Percentiles rank a stretch among this genome's conserved stretches.
Evolutionary conservation across 176 grass and related monocot species (phyloP).

Genomic region (Aegilops tauschii): DNA sequence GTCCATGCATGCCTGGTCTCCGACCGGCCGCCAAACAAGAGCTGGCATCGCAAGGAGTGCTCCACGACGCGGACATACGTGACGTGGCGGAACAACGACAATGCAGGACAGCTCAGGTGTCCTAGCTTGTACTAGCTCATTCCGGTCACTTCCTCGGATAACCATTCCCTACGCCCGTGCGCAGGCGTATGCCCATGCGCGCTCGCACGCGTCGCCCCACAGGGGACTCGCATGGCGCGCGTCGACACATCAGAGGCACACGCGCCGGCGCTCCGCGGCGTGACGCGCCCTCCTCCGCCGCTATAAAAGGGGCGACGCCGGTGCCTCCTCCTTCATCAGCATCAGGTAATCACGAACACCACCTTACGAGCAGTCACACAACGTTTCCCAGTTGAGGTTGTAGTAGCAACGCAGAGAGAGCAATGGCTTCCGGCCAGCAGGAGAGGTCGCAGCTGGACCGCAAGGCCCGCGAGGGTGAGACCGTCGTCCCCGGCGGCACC

Average conservation of each 20-base stretch:
- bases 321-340: background rate
- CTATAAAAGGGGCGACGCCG: slow-evolving; percentile 7
- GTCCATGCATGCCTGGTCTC: background rate
- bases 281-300: background rate
- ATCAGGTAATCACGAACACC: background rate
- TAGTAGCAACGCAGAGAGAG: background rate
- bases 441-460: slow-evolving; percentile 52
- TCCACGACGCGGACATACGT: background rate
- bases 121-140: background rate
- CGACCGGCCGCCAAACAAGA: background rate
- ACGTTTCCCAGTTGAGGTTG: background rate
- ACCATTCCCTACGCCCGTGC: background rate
- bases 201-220: slow-evolving; percentile 14
- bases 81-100: background rate
- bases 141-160: background rate
- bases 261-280: slow-evolving; percentile 10
- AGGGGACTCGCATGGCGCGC: background rate
- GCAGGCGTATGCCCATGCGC: background rate
- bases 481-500: slow-evolving; percentile 64
- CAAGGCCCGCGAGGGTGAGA: slow-evolving; percentile 52
- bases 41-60: background rate
- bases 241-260: background rate
- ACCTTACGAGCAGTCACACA: background rate
- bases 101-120: background rate
- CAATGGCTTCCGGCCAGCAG: slow-evolving; percentile 55